These are phyloP conservation scores for Zasmidium cellare DNA, from an alignment of 2,329 filamentous ascomycete genomes.

Conservation along the genomic window DNA sequence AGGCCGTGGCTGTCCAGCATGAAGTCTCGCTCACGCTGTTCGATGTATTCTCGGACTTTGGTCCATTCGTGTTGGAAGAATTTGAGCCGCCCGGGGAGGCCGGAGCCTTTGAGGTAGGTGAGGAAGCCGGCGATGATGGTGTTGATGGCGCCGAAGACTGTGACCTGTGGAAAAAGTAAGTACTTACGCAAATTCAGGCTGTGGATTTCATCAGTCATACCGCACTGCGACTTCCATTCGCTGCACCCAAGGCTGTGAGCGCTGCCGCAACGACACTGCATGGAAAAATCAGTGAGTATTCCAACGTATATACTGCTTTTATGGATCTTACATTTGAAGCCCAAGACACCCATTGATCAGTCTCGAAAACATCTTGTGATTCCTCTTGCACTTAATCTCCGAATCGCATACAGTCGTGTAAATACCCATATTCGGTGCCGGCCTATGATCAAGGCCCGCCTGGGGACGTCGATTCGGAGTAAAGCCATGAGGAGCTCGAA, in stretches of 20 bases:
- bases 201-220: slow-evolving; percentile 2
- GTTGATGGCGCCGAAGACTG: slow-evolving; percentile 24
- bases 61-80: slow-evolving; percentile 25
- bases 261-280: slow-evolving; percentile 20
- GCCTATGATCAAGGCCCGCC: slow-evolving; percentile 7
- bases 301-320: too few relatives aligned
- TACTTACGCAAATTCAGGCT: too few relatives aligned
- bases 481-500: slow-evolving; percentile 16
- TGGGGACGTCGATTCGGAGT: slow-evolving; percentile 15
- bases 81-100: slow-evolving; percentile 21
- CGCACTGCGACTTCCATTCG: slow-evolving; percentile 15
- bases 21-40: slow-evolving; percentile 23
- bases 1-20: slow-evolving; percentile 9
- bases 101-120: slow-evolving; percentile 23
- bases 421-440: slow-evolving; percentile 21
- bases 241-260: slow-evolving; percentile 21
- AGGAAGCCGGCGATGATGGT: slow-evolving; percentile 25
- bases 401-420: slow-evolving; percentile 21
- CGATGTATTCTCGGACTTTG: slow-evolving; percentile 24
- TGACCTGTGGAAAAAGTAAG: slow-evolving; percentile 14
- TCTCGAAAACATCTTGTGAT: slow-evolving; percentile 17
- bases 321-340: slow-evolving; percentile 12
- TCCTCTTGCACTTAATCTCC: slow-evolving; percentile 22
- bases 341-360: slow-evolving; percentile 21
- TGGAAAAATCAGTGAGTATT: neutral